These are phyloP conservation scores for Didymella pomorum DNA, from an alignment of 2,329 filamentous ascomycete species.

Conservation along the genomic window DNA sequence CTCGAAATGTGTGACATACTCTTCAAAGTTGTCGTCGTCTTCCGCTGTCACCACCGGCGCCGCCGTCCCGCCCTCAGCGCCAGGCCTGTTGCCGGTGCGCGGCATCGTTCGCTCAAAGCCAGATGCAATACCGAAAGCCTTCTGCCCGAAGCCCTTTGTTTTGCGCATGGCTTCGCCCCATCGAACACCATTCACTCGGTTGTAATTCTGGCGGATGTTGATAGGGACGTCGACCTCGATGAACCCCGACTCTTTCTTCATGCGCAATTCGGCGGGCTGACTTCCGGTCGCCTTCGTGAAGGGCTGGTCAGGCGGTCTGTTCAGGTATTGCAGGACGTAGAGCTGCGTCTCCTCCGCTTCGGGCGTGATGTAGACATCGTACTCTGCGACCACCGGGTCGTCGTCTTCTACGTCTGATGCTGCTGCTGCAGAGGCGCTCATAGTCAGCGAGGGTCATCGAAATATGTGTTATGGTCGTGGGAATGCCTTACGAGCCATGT, in stretches of 20 bases:
- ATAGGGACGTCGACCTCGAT: slow-evolving; percentile 92
- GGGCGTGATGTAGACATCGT: slow-evolving; percentile 87
- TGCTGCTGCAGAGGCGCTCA: slow-evolving; percentile 23
- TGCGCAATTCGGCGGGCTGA: slow-evolving; percentile 75
- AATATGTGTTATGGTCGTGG: slow-evolving; percentile 6
- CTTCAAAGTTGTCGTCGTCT: slow-evolving; percentile 72
- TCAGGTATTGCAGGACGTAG: slow-evolving; percentile 89
- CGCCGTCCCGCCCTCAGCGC: slow-evolving; percentile 31
- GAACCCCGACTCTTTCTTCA: slow-evolving; percentile 84
- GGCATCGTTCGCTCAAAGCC: slow-evolving; percentile 53
- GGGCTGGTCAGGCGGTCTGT: slow-evolving; percentile 70
- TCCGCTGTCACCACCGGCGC: slow-evolving; percentile 51
- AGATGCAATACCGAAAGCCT: slow-evolving; percentile 57
- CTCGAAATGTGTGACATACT: slow-evolving; percentile 61
- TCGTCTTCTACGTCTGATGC: slow-evolving; percentile 50
- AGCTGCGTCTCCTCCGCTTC: slow-evolving; percentile 63
- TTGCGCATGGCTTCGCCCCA: slow-evolving; percentile 80
- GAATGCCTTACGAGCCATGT: slow-evolving; percentile 41
- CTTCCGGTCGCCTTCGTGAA: slow-evolving; percentile 63
- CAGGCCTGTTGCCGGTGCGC: slow-evolving; percentile 38
- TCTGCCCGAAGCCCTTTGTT: slow-evolving; percentile 54
- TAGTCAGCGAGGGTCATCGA: slow-evolving; percentile 14
- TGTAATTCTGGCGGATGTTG: slow-evolving; percentile 75
- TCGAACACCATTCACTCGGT: slow-evolving; percentile 79
- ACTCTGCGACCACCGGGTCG: slow-evolving; percentile 63